A percentile compares a stretch with the other conserved stretches of the same genome.
These are phyloP conservation scores for Gypsophila paniculata DNA, from an alignment of 179 eudicot genomes.

Conservation along the genomic window DNA sequence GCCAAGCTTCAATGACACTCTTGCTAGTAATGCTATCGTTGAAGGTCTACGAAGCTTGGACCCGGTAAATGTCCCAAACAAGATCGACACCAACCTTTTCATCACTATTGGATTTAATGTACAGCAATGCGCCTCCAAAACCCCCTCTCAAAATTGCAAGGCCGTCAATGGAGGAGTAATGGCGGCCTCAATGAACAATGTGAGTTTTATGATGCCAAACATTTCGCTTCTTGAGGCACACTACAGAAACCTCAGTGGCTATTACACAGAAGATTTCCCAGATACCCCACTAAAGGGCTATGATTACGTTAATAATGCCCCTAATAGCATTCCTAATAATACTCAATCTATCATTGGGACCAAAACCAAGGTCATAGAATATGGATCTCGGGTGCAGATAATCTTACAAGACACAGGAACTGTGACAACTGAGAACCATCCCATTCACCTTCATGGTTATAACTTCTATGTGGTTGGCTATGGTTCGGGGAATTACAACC, in stretches of 20 bases:
- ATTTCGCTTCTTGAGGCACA: slow-evolving; percentile 65
- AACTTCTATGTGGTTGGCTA: slow-evolving; percentile 72
- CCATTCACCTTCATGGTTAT: slow-evolving; percentile 73
- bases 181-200: slow-evolving; percentile 74
- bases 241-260: slow-evolving; percentile 46
- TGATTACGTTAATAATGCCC: slow-evolving; percentile 69
- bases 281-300: slow-evolving; percentile 48
- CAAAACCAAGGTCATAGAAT: slow-evolving; percentile 53
- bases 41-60: slow-evolving; percentile 48
- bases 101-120: slow-evolving; percentile 62
- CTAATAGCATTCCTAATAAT: slow-evolving; percentile 53
- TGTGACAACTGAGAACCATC: slow-evolving; percentile 68
- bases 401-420: slow-evolving; percentile 71
- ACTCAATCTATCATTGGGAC: slow-evolving; percentile 53
- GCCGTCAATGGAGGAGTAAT: slow-evolving; percentile 52
- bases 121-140: slow-evolving; percentile 40
- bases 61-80: slow-evolving; percentile 36
- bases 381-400: slow-evolving; percentile 56
- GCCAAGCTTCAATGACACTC: slow-evolving; percentile 52
- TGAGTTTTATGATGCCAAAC: slow-evolving; percentile 51
- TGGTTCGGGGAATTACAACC: slow-evolving; percentile 61
- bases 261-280: slow-evolving; percentile 62
- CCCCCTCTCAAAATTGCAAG: slow-evolving; percentile 37
- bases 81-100: slow-evolving; percentile 54
- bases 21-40: slow-evolving; percentile 44